A percentile compares a stretch with the other conserved stretches of the same genome.
These are phyloP conservation scores for Populus tomentosa DNA, from an alignment of 441 rosid species.

Conservation along the genomic window DNA sequence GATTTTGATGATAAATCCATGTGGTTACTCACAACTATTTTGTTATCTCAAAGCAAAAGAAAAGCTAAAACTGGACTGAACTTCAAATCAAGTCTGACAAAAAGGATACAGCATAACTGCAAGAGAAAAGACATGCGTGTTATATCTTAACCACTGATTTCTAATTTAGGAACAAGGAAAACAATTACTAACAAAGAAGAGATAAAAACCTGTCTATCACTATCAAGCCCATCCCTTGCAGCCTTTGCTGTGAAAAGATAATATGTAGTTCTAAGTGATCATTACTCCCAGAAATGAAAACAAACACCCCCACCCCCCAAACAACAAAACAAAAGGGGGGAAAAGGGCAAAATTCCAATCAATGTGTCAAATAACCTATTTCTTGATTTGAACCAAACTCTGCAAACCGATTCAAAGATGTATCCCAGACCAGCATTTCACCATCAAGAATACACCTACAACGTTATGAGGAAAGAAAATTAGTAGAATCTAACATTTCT, in stretches of 20 bases:
- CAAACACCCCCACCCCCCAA: not conserved
- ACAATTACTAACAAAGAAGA: slow-evolving; percentile 4
- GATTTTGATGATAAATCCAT: slow-evolving; percentile 1
- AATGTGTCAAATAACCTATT: slow-evolving; percentile 38
- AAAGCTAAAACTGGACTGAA: slow-evolving; percentile 15
- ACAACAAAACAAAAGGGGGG: not conserved
- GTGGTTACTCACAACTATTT: not conserved
- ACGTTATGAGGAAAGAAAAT: slow-evolving; percentile 13
- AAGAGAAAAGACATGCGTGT: slow-evolving; percentile 28
- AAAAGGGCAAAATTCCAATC: slow-evolving; percentile 9
- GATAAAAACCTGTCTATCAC: slow-evolving; percentile 72
- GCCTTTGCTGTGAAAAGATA: slow-evolving; percentile 69
- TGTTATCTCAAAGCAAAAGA: slow-evolving; percentile 11
- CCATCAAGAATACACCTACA: slow-evolving; percentile 96
- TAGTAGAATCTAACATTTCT: not conserved
- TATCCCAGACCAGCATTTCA: slow-evolving; percentile 98
- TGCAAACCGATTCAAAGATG: slow-evolving; percentile 78
- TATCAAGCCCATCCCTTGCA: slow-evolving; percentile 83
- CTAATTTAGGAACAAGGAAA: not conserved
- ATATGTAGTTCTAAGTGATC: not conserved
- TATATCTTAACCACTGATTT: slow-evolving; percentile 13
- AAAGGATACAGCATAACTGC: slow-evolving; percentile 99
- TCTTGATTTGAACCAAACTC: slow-evolving; percentile 99
- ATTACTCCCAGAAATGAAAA: not conserved
- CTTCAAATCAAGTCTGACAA: slow-evolving; percentile 8